A percentile compares a stretch with the other conserved stretches of the same genome.
These are phyloP conservation scores for Elasticomyces elasticus DNA, from an alignment of 495 filamentous ascomycete genomes.

Conservation along the genomic window DNA sequence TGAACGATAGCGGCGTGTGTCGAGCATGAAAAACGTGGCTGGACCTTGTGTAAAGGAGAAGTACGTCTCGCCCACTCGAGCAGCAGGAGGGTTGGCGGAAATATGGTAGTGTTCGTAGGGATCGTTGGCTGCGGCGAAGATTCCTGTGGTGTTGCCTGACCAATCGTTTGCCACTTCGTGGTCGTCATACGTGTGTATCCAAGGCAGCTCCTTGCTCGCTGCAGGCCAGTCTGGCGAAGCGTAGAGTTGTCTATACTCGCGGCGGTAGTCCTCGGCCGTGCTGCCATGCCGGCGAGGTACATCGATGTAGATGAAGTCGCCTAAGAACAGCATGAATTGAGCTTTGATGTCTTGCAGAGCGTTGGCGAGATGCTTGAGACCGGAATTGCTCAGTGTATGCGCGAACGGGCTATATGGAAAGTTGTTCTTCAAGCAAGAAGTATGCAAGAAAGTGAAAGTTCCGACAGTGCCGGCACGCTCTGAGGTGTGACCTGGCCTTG, in stretches of 20 bases:
- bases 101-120: conserved; percentile 82
- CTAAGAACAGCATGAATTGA: conserved; percentile 93
- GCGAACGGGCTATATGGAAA: conserved; percentile 77
- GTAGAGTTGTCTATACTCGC: conserved; percentile 88
- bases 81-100: conserved; percentile 66
- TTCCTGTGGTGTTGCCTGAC: conserved; percentile 60
- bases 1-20: conserved; percentile 78
- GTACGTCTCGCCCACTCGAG: conserved; percentile 55
- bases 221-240: conserved; percentile 78
- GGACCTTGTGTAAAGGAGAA: conserved; percentile 82
- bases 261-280: conserved; percentile 63
- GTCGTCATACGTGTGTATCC: conserved; percentile 94
- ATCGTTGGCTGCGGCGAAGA: conserved; percentile 68
- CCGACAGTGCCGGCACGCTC: conserved; percentile 31
- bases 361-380: conserved; percentile 57
- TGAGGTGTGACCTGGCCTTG: conserved; percentile 48
- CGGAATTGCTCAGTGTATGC: conserved; percentile 72
- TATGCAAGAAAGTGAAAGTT: conserved; percentile 77
- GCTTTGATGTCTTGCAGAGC: conserved; percentile 53
- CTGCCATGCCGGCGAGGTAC: conserved; percentile 71
- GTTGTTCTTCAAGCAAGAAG: conserved; percentile 80
- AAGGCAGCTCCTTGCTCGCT: conserved; percentile 63
- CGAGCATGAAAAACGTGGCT: conserved; percentile 86
- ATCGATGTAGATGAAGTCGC: conserved; percentile 98
- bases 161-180: conserved; percentile 94